Evolutionary conservation across 169 alveolate species (phyloP).

Genomic region (Plasmodium cynomolgi): DNA sequence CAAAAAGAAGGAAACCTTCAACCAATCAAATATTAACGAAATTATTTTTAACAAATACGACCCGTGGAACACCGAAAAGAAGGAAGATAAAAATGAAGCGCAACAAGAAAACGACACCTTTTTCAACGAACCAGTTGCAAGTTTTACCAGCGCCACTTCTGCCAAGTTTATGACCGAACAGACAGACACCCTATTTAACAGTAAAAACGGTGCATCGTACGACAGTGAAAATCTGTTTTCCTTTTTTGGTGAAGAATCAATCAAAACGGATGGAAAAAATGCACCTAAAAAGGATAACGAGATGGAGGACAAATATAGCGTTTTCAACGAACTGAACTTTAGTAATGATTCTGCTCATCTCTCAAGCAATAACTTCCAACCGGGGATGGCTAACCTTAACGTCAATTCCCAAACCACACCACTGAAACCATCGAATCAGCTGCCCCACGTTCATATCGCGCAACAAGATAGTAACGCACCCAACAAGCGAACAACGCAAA

Average conservation of each 20-base stretch:
- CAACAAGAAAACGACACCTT: neutral
- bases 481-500: neutral
- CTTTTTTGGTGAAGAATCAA: conserved; percentile 15
- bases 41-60: conserved; percentile 72
- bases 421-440: neutral
- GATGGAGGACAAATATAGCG: conserved; percentile 53
- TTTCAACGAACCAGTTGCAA: neutral
- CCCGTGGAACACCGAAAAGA: conserved; percentile 73
- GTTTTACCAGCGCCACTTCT: neutral
- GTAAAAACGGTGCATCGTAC: neutral
- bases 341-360: neutral
- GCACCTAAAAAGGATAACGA: neutral
- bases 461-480: neutral
- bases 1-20: conserved; percentile 30
- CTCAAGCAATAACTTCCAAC: neutral
- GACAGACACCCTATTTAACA: neutral
- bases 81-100: neutral
- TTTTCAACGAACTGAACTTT: conserved; percentile 45
- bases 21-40: conserved; percentile 22
- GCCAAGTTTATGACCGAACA: neutral
- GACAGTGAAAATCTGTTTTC: conserved; percentile 47
- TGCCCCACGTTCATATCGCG: neutral
- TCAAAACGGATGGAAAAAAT: neutral
- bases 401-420: neutral
- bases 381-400: neutral